These are phyloP conservation scores for Symbiodinium pilosum DNA, from an alignment of 73 alveolate genomes.

Conservation along the genomic window DNA sequence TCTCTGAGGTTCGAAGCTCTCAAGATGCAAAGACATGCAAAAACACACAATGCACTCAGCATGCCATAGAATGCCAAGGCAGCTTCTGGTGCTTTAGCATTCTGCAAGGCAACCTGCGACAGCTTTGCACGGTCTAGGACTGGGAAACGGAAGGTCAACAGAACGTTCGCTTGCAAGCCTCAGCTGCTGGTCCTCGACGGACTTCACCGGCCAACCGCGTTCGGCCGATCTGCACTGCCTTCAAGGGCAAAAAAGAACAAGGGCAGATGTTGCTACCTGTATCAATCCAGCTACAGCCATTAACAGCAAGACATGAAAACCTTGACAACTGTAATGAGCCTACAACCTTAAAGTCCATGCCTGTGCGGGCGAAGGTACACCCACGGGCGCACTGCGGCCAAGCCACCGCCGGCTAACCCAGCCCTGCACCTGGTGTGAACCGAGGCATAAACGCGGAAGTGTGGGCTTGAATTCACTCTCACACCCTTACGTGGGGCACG, in stretches of 20 bases:
- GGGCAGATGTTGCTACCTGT: no score
- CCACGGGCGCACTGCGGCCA: conserved; percentile 48
- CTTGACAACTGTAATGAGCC: no score
- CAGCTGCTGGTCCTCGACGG: not conserved
- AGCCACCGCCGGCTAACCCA: conserved; percentile 50
- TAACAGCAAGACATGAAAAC: no score
- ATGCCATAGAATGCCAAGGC: no score
- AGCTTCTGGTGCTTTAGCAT: no score
- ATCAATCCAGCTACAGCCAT: no score
- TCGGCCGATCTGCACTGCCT: not conserved
- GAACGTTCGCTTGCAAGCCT: not conserved
- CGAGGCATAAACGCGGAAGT: not conserved
- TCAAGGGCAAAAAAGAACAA: no score
- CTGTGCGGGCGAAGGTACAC: conserved; percentile 64
- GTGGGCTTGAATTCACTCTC: not conserved
- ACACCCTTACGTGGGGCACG: not conserved
- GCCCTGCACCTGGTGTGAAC: conserved; percentile 82
- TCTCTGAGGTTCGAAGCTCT: no score
- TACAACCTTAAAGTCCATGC: not conserved
- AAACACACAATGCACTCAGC: no score
- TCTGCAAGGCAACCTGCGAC: not conserved
- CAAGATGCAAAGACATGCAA: no score
- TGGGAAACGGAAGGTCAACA: not conserved
- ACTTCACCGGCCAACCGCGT: not conserved
- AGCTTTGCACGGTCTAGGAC: not conserved